Base-by-base conservation (phyloP, 2,329 filamentous ascomycete species). In the Immersiporthe knoxdaviesiana region DNA sequence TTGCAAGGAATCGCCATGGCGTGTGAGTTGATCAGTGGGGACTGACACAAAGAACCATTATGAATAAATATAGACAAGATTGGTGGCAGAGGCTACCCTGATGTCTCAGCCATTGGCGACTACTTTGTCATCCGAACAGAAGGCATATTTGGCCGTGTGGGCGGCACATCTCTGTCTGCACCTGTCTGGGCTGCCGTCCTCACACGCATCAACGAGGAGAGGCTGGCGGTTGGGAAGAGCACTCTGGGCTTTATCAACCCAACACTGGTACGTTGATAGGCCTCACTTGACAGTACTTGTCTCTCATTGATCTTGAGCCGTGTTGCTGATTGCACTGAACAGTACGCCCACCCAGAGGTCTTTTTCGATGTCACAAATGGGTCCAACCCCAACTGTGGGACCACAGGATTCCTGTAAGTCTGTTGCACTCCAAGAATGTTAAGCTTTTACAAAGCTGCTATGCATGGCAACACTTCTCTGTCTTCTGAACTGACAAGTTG, bases 161-260 rank as follows among this genome's bases (percentile, higher is more conserved):
- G 81, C 24, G 87, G 87, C 18, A 87, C 84, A 2, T 84, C 81
- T 35, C 85, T 87, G 47, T 84, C 88, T 0, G 78, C 86, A 0
- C 90, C 90, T 0, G 78, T 87, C 0, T 86, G 87, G 44, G 85
- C 87, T 0, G 85, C 82, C 7, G 81, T 91, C 58, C 79, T 92
- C 52, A 81, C 86, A 1, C 82, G 91, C 3, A 78, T 91, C 68
- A 92, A 92, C 72, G 88, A 91, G 72, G 87, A 85, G 0, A 79
- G 87, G 47, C 76, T 90, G n/a, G 78, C 81, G 0, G 79, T 77
- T 10, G 84, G 84, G 2, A 83, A 85, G 74, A 71, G 67, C 24
- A 74, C 79, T 1, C 70, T 83, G 0, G 78, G 79, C 4, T 80
- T 79, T 64, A 72, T 80, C 52, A 79, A 80, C 69, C 78, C 70